Conservation (phyloP, 352 stramenopile genomes). For the Peronospora destructor region DNA sequence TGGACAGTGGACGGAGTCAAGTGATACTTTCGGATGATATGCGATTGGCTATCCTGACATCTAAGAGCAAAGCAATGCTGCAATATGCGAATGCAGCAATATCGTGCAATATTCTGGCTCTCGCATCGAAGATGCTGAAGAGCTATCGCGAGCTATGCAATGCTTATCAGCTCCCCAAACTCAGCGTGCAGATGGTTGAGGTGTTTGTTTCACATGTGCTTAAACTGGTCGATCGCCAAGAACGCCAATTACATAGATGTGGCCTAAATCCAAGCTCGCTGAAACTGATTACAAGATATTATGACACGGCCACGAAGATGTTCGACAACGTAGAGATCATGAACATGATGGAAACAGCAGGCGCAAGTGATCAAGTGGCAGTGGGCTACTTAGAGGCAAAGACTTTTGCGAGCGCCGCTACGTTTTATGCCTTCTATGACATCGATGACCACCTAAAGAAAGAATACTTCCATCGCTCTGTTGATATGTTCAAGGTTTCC, state of each 20-base stretch:
- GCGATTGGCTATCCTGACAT: constrained; percentile 26
- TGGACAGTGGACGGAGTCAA: constrained; percentile 24
- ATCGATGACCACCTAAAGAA: constrained; percentile 36
- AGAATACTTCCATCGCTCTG: constrained; percentile 48
- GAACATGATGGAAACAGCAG: constrained; percentile 49
- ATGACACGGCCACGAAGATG: constrained; percentile 66
- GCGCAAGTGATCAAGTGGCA: constrained; percentile 34
- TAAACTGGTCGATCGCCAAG: constrained; percentile 60
- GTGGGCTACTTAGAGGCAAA: constrained; percentile 61
- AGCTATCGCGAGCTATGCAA: constrained; percentile 74
- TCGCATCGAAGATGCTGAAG: constrained; percentile 72
- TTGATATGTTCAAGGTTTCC: constrained; percentile 57
- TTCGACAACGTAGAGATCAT: constrained; percentile 80
- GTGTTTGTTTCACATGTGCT: constrained; percentile 78
- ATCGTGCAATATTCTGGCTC: constrained; percentile 55
- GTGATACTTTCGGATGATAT: constrained; percentile 28
- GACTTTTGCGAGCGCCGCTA: constrained; percentile 52
- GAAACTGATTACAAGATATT: constrained; percentile 54
- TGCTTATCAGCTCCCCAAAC: constrained; percentile 50
- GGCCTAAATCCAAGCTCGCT: constrained; percentile 27
- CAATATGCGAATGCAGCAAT: constrained; percentile 61
- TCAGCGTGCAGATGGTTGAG: constrained; percentile 71
- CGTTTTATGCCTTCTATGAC: constrained; percentile 49
- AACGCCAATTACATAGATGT: constrained; percentile 27
- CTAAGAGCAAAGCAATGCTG: constrained; percentile 45